Percentiles rank a stretch among this genome's conserved stretches.
phyloP scores from a whole-genome alignment of 306 rosid genomes.

The Prunus fruticosa region DNA sequence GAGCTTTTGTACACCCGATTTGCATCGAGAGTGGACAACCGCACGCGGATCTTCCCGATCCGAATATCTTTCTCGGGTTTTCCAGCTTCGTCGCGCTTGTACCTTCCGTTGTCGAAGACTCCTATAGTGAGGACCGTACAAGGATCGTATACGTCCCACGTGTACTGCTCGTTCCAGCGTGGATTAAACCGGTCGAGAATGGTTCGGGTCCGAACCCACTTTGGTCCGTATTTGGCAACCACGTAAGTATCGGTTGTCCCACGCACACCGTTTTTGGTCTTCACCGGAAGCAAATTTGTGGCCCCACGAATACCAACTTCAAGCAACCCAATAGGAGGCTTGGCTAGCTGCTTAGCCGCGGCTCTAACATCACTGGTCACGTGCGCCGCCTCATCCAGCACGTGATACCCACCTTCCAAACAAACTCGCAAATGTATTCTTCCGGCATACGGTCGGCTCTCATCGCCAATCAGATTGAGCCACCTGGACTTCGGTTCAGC shows the following conservation, averaged over 20 bases:
- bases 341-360: slow-evolving; percentile 59
- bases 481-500: slow-evolving; percentile 71
- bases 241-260: slow-evolving; percentile 79
- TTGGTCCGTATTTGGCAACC: slow-evolving; percentile 81
- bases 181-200: slow-evolving; percentile 79
- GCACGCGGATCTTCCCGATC: slow-evolving; percentile 64
- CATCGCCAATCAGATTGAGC: slow-evolving; percentile 62
- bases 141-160: slow-evolving; percentile 83
- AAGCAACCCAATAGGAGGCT: slow-evolving; percentile 64
- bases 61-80: slow-evolving; percentile 55
- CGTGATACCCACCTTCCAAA: slow-evolving; percentile 88
- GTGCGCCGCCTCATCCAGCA: slow-evolving; percentile 83
- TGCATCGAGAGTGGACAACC: slow-evolving; percentile 65
- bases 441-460: slow-evolving; percentile 43
- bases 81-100: slow-evolving; percentile 48
- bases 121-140: slow-evolving; percentile 79
- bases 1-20: slow-evolving; percentile 64
- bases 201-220: slow-evolving; percentile 84
- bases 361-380: slow-evolving; percentile 83
- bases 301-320: slow-evolving; percentile 90
- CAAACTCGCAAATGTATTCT: slow-evolving; percentile 72
- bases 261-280: slow-evolving; percentile 63
- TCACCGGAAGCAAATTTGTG: slow-evolving; percentile 66
- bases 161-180: slow-evolving; percentile 87
- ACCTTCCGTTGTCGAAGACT: slow-evolving; percentile 72